Conservation (phyloP, 225 moss, liverwort and hornwort species). For the Antitrichia curtipendula region DNA sequence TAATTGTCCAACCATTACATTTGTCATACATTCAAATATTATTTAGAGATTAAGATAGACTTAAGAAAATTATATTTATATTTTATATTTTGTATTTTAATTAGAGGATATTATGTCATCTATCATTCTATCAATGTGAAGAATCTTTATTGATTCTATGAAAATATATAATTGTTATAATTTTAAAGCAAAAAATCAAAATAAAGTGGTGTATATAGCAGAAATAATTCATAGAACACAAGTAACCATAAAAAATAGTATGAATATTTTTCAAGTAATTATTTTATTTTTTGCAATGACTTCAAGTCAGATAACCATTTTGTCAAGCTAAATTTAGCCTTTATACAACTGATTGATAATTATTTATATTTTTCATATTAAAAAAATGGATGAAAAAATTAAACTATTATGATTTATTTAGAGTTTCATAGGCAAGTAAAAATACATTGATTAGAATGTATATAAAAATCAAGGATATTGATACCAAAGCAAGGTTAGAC, state of each 20-base stretch:
- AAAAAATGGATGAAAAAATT: not conserved
- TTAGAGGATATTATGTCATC: too few species aligned
- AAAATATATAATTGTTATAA: not conserved
- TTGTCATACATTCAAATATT: not conserved
- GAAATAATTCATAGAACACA: not conserved
- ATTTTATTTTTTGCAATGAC: not conserved
- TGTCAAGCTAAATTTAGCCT: not conserved
- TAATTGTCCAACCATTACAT: not conserved
- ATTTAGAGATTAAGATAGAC: not conserved
- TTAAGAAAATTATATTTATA: not conserved
- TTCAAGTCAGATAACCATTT: not conserved
- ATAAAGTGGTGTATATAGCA: not conserved
- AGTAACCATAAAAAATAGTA: rapidly evolving
- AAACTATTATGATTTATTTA: not conserved
- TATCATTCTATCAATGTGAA: not conserved
- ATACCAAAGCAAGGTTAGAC: not conserved
- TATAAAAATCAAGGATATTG: not conserved
- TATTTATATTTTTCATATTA: not conserved
- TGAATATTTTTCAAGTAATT: not conserved
- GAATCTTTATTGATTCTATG: not conserved
- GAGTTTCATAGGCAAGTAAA: rapidly evolving
- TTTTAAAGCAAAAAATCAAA: not conserved
- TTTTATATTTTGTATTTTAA: not conserved
- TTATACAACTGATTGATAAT: not conserved
- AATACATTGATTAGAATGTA: not conserved